These are phyloP conservation scores for Penicillium sp. DNA, from an alignment of 2,329 filamentous ascomycete species.

Conservation along the genomic window DNA sequence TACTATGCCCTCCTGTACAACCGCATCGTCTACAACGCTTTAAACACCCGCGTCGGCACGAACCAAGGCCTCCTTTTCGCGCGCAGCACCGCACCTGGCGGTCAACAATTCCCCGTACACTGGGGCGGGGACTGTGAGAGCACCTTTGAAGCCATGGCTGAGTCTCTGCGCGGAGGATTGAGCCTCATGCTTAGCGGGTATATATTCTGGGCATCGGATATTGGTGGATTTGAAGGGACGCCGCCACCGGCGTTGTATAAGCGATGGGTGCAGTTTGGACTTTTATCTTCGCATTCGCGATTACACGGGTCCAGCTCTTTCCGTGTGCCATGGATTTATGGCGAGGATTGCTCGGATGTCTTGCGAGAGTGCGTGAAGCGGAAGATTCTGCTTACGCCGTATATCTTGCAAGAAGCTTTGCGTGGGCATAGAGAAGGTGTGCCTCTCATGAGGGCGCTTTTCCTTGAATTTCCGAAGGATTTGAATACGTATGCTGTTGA, in stretches of 20 bases:
- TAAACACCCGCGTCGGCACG: slow-evolving; percentile 58
- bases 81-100: slow-evolving; percentile 68
- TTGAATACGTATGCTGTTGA: slow-evolving; percentile 70
- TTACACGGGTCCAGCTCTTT: slow-evolving; percentile 73
- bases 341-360: slow-evolving; percentile 64
- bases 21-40: slow-evolving; percentile 68
- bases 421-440: slow-evolving; percentile 58
- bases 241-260: slow-evolving; percentile 74
- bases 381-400: slow-evolving; percentile 63
- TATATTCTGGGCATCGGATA: slow-evolving; percentile 72
- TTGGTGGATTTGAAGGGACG: slow-evolving; percentile 72
- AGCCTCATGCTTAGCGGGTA: slow-evolving; percentile 68
- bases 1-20: slow-evolving; percentile 78
- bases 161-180: slow-evolving; percentile 69
- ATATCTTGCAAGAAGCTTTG: slow-evolving; percentile 59
- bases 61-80: slow-evolving; percentile 69
- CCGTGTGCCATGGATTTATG: slow-evolving; percentile 75
- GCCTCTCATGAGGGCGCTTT: slow-evolving; percentile 68
- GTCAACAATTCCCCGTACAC: slow-evolving; percentile 69
- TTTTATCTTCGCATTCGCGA: slow-evolving; percentile 71
- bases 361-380: slow-evolving; percentile 58
- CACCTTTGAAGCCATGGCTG: slow-evolving; percentile 73
- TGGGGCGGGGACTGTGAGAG: slow-evolving; percentile 79
- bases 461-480: slow-evolving; percentile 73
- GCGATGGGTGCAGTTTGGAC: slow-evolving; percentile 76